Conservation (phyloP, 176 grass and related monocot genomes). For the barley (Hordeum vulgare) region DNA sequence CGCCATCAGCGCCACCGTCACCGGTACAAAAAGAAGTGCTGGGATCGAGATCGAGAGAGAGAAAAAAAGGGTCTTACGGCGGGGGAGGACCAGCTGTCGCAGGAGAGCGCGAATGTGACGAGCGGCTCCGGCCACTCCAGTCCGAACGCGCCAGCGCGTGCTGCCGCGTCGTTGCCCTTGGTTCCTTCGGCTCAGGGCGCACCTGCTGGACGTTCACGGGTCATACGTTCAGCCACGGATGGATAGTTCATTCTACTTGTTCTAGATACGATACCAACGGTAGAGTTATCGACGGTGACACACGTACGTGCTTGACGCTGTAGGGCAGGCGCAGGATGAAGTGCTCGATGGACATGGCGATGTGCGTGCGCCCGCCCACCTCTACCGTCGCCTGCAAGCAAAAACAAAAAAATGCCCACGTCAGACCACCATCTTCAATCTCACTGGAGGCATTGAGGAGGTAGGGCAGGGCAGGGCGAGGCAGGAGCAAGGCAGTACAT, state of each 20-base stretch:
- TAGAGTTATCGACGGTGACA: not conserved
- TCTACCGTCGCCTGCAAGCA: too few relatives aligned
- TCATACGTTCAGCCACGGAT: constrained; percentile 1
- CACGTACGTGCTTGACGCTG: constrained; percentile 57
- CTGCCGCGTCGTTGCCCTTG: constrained; percentile 24
- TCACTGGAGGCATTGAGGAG: not conserved
- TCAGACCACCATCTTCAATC: too few relatives aligned
- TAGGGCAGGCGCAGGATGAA: constrained; percentile 83
- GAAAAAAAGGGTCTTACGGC: too few relatives aligned
- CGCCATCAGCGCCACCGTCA: too few relatives aligned
- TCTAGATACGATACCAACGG: not conserved
- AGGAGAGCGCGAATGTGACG: too few relatives aligned
- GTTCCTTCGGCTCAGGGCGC: constrained; percentile 27
- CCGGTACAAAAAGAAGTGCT: not conserved
- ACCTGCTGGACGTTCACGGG: too few relatives aligned
- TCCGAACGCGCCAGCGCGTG: constrained; percentile 39
- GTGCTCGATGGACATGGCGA: constrained; percentile 91
- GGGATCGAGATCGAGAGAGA: too few relatives aligned
- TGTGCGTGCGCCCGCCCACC: too few relatives aligned
- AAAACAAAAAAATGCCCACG: too few relatives aligned
- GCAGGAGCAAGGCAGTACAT: too few relatives aligned
- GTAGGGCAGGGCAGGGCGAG: not conserved
- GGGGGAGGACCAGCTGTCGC: too few relatives aligned
- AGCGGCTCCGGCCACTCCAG: constrained; percentile 98
- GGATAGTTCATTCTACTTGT: too few relatives aligned